Evolutionary conservation across 2,329 filamentous ascomycete species (phyloP), one percentile per base, ranked within the genome.

Genomic region (Sporothrix sp.): DNA sequence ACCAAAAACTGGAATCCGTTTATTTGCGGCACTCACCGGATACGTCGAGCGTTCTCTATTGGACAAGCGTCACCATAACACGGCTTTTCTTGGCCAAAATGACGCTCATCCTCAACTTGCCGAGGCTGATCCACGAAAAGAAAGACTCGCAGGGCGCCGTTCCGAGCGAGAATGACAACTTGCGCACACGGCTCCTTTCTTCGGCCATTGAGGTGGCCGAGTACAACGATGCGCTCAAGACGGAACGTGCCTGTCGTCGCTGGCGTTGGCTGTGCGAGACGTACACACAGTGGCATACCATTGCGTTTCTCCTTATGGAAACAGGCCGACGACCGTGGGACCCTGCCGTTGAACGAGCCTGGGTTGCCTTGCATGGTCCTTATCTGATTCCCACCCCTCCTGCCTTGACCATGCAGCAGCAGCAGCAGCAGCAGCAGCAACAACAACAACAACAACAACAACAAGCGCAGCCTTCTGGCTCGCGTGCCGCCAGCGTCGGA

Each of bases 11-110:
- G 7, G 65, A 78, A 14, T 53, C 62, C 13, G 62, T 63, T 1
- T 76, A 72, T 51, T 61, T 75, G 13, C 67, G 65, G 33, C 66
- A 71, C 56, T 57, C 63, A 1, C 58, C 55, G 1, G 62, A 68
- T 3, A 47, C 59, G 1, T 58, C 52, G 0, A 63, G 65, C 45
- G 61, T 70, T 18, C 45, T 55, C 1, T 64, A 66, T 47, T 71
- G 71, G 70, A 65, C 69, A 0, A 58, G 59, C 0, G 53, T 69
- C 1, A 63, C 55, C 2, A 56, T 57, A 21, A 75, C 79, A 3
- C 78, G 84, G 9, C 71, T 91, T 28, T 80, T 90, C 55, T 78
- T 89, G 67, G 81, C 82, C 48, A 91, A 89, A 65, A 80, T 89
- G 71, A 87, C 82, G 68, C 72, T 93, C 32, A 75, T 89, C 53